Evolutionary conservation across 345 rosid species (phyloP), one percentile per base, ranked within the genome.

Genomic region (Abelmoschus esculentus): DNA sequence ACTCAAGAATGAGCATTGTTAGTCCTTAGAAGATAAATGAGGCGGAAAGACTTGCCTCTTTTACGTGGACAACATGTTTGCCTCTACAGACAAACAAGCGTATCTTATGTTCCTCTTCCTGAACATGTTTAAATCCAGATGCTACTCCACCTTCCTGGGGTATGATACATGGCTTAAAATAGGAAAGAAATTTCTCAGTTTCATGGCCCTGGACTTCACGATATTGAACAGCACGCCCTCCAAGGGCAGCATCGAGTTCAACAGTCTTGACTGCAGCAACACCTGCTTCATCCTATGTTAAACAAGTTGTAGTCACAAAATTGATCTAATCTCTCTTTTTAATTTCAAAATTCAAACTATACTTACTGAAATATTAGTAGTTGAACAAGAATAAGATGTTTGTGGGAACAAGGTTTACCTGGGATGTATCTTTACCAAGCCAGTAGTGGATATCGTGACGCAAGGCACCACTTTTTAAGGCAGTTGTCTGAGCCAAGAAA

Each of bases 181-280:
- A 90, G 5, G 99, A 96, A 54, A 95, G 83, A 74, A 96, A 96
- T 81, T 86, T 96, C 80, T 92, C 99, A 0, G 96, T 87, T 79
- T 96, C 99, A 29, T 96, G 96, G 70, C 99, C 93, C 72, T 96
- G 99, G 10, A 86, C 84, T 87, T 96, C 99, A 79, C 98, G 92
- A 82, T 92, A 96, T 75, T 96, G 99, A 70, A 92, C 98, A 60
- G 97, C 99, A 74, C 96, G 98, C 49, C 99, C 99, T 73, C 99
- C 99, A 69, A 96, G 96, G 15, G 97, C 93, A 61, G 99, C 97
- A 87, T 96, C 99, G 50, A 96, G 81, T 73, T 96, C 99, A 74
- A 96, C 97, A 61, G 98, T 91, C 86, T 84, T 90, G 74, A 95
- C 72, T 55, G 97, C 96, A 64, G 93, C 97, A 61, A 83, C 74